Evolutionary conservation across 176 grass and related monocot species (phyloP), one percentile per base, ranked within the genome.

Genomic region (Paspalum vaginatum): DNA sequence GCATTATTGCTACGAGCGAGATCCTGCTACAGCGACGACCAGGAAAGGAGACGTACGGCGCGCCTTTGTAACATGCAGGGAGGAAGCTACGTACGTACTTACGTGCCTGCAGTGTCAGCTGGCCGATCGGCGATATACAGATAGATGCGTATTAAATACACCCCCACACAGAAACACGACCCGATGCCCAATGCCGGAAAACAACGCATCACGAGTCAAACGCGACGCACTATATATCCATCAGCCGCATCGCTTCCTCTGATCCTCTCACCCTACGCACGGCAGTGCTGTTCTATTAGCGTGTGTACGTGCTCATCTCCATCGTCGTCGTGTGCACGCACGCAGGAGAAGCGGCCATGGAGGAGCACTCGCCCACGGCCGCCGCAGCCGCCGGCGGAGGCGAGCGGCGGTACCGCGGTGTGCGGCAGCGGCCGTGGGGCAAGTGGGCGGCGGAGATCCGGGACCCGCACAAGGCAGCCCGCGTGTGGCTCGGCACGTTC

Each of bases 381-480:
- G 16, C 53, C 25, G 18, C 7, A 5, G 43, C 24, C 32, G 32
- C 2, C 32, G 45, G 87, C 8, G 74, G 46, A 6, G 45, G 87
- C 16, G 75, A 42, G 4, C 75, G 86, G 59, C 82, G 90, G 15
- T 98, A 89, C 83, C 92, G 92, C 38, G 96, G 96, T 67, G 96
- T 98, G 74, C 90, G 96, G 64, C 96, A 93, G 88, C 47, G 96
- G 73, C 96, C 96, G 54, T 98, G 96, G 96, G 96, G 96, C 27
- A 99, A 99, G 85, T 99, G 90, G 92, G 96, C 96, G 55, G 96
- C 96, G 72, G 96, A 99, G 89, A 99, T 99, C 87, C 86, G 96
- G 2, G 92, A 99, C 66, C 96, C 96, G 62, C 90, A 93, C 78
- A 93, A 93, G 91, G 96, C 96, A 9, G 81, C 81, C 11, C 92